phyloP scores from a whole-genome alignment of 2,329 filamentous ascomycete species.

The Fusarium kyushuense region DNA sequence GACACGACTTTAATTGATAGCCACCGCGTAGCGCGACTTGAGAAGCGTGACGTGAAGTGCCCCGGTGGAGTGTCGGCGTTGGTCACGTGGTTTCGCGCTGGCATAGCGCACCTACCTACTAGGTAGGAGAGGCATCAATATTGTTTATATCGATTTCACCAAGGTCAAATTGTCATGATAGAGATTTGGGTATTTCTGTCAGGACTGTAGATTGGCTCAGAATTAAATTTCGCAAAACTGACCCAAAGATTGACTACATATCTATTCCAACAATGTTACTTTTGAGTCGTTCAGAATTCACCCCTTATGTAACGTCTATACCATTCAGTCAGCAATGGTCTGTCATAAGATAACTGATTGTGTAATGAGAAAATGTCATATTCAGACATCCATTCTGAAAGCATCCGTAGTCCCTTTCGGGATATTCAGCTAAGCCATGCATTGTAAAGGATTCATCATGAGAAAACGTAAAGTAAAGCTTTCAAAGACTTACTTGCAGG shows the following conservation, averaged over 20 bases:
- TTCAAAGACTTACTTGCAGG: constrained; percentile 24
- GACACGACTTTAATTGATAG: constrained; percentile 50
- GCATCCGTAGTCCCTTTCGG: constrained; percentile 43
- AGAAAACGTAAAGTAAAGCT: background rate
- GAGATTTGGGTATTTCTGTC: background rate
- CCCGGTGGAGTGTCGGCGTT: constrained; percentile 39
- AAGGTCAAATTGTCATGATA: too few relatives aligned
- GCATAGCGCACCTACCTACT: too few relatives aligned
- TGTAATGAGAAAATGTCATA: background rate
- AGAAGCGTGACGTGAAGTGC: constrained; percentile 54
- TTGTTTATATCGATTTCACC: background rate
- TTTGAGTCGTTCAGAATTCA: background rate
- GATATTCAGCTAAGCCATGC: constrained; percentile 54
- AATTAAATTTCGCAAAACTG: too few relatives aligned
- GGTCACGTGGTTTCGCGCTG: constrained; percentile 50
- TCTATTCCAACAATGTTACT: background rate
- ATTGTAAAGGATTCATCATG: constrained; percentile 50
- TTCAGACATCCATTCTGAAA: constrained; percentile 51
- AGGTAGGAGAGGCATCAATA: background rate
- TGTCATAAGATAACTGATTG: background rate
- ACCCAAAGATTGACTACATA: background rate
- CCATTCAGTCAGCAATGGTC: constrained; percentile 13
- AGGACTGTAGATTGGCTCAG: background rate
- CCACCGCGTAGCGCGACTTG: constrained; percentile 51
- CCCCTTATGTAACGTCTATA: constrained; percentile 1